Percentiles rank a stretch among this genome's conserved stretches.
These are phyloP conservation scores for Geotrichum klebahnii DNA, from an alignment of 1,139 yeast species.

Conservation along the genomic window DNA sequence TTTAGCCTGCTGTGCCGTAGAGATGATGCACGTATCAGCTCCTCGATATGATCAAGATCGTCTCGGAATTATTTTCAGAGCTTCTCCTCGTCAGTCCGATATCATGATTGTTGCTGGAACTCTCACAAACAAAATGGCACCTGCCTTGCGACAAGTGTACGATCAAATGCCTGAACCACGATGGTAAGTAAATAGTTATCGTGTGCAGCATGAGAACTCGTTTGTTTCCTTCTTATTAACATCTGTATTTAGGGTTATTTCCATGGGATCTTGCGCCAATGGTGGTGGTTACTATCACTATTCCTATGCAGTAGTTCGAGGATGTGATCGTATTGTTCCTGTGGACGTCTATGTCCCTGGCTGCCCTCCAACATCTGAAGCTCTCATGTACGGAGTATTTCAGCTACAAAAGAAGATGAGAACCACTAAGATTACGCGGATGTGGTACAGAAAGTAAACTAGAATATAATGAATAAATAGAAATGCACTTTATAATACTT, in stretches of 20 bases:
- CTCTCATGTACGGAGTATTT: slow-evolving; percentile 85
- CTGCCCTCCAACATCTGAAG: slow-evolving; percentile 90
- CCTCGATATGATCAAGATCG: slow-evolving; percentile 93
- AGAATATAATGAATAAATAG: neutral
- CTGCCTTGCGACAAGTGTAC: slow-evolving; percentile 86
- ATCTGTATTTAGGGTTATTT: slow-evolving; percentile 55
- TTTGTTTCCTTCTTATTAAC: slow-evolving; percentile 36
- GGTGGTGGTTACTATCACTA: slow-evolving; percentile 94
- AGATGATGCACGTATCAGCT: slow-evolving; percentile 92
- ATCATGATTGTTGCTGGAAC: slow-evolving; percentile 93
- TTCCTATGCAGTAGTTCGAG: slow-evolving; percentile 83
- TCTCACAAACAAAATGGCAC: slow-evolving; percentile 89
- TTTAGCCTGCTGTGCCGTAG: slow-evolving; percentile 88
- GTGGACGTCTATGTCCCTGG: slow-evolving; percentile 92
- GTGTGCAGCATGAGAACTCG: too few species aligned
- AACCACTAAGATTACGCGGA: slow-evolving; percentile 71
- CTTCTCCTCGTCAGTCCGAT: slow-evolving; percentile 91
- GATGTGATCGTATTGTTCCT: slow-evolving; percentile 84
- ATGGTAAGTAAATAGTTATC: slow-evolving; percentile 36
- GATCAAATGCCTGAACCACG: slow-evolving; percentile 95
- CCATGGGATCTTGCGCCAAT: slow-evolving; percentile 93
- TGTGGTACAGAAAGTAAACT: slow-evolving; percentile 72
- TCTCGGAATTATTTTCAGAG: slow-evolving; percentile 89
- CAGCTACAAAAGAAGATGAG: slow-evolving; percentile 88
- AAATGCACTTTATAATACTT: neutral